Conservation (phyloP, 495 filamentous ascomycete species). For the Podospora pseudoanserina region DNA sequence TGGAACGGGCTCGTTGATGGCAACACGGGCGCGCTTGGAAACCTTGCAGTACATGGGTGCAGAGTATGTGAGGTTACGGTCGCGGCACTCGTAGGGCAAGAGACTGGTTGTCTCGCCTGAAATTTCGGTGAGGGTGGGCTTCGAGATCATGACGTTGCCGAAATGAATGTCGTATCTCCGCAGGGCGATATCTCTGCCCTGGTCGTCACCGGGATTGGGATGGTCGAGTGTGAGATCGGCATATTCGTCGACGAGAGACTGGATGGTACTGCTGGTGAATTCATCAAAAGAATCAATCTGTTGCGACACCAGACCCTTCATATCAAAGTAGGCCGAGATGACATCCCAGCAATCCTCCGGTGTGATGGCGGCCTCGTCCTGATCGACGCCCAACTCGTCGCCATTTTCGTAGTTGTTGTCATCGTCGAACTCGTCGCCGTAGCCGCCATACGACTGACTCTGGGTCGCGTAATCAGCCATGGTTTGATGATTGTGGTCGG, state of each 20-base stretch:
- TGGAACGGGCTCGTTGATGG: constrained; percentile 66
- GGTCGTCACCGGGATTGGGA: constrained; percentile 65
- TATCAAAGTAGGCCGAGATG: constrained; percentile 92
- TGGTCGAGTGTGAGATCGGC: constrained; percentile 84
- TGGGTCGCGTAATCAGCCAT: constrained; percentile 31
- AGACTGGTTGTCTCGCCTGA: constrained; percentile 80
- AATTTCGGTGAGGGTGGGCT: constrained; percentile 84
- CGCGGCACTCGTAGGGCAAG: constrained; percentile 85
- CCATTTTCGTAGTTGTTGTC: constrained; percentile 62
- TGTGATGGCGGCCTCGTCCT: constrained; percentile 80
- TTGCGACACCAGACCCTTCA: constrained; percentile 92
- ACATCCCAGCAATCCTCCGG: constrained; percentile 98
- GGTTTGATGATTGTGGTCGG: not conserved
- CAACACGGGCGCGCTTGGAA: constrained; percentile 71
- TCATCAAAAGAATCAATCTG: constrained; percentile 98
- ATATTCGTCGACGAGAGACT: constrained; percentile 87
- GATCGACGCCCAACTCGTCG: constrained; percentile 41
- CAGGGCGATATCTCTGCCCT: constrained; percentile 70
- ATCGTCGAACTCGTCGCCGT: constrained; percentile 39
- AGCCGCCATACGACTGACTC: constrained; percentile 23
- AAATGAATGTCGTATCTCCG: constrained; percentile 93
- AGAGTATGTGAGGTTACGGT: constrained; percentile 93
- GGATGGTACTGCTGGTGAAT: constrained; percentile 87
- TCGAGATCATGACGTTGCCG: constrained; percentile 74
- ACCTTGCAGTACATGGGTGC: constrained; percentile 85